phyloP scores from a whole-genome alignment of 768 basidiomycete genomes.

The Lactarius hatsudake region DNA sequence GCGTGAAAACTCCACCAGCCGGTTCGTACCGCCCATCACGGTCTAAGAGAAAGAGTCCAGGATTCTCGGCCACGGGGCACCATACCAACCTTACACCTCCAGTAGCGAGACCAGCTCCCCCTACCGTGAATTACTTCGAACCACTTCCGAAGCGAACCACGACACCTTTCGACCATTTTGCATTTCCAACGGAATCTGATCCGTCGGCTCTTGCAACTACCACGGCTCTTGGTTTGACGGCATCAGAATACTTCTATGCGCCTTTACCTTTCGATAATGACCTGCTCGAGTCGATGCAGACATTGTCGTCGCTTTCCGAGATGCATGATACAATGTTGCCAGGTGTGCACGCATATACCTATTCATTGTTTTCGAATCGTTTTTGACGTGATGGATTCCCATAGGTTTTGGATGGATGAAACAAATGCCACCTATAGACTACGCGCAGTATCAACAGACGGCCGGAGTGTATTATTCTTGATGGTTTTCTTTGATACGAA shows the following conservation, averaged over 20 bases:
- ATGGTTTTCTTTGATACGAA: background rate
- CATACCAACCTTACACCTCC: background rate
- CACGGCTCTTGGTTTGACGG: constrained; percentile 19
- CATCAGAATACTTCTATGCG: constrained; percentile 25
- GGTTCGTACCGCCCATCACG: background rate
- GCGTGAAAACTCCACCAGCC: constrained; percentile 18
- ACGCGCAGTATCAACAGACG: constrained; percentile 8
- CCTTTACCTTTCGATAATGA: constrained; percentile 27
- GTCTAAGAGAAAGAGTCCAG: constrained; percentile 3
- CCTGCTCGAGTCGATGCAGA: constrained; percentile 27
- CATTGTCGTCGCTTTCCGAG: constrained; percentile 13
- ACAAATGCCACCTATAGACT: constrained; percentile 25
- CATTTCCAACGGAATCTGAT: constrained; percentile 2
- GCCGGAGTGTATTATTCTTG: constrained; percentile 2
- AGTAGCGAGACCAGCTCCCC: background rate
- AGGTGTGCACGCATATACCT: constrained; percentile 13
- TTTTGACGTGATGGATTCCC: background rate
- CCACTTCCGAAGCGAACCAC: constrained; percentile 18
- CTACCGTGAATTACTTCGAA: constrained; percentile 17
- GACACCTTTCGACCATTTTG: constrained; percentile 27
- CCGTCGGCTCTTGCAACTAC: background rate
- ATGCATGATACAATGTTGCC: constrained; percentile 20
- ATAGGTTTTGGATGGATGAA: constrained; percentile 27
- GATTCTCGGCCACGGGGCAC: background rate
- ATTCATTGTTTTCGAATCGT: background rate